Evolutionary conservation across 73 alveolate genomes (phyloP), one percentile per base, ranked within the genome.

Genomic region (Paramecium bursaria): DNA sequence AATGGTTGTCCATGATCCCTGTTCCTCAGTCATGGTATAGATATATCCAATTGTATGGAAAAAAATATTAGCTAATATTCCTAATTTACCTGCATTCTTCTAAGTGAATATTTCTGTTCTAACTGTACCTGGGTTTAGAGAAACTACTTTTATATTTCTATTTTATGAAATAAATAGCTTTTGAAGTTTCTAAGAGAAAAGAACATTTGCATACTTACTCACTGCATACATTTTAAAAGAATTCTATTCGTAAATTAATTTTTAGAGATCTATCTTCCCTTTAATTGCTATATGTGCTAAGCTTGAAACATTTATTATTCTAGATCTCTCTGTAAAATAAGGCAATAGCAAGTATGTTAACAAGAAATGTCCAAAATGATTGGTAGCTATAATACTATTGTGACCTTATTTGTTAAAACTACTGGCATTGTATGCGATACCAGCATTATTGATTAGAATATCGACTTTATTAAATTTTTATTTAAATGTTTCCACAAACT

Each of bases 341-440:
- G 51, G 74, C 27, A 54, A 14, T 21, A 79, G 31, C 13, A 54
- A 42, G 29, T 29, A 46, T 7, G 89, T 79, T 0, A 79, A 46
- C 0, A 79, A 39, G 39, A 79, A 79, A 54, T 79, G 89, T 9
- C 89, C 89, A 19, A 79, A 79, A 23, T 79, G 77, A 42, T 79
- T 79, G 9, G 89, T 79, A 5, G 85, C 85, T 53, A 79, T 49
- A 31, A 53, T 54, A 10, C 61, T 19, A 53, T 79, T 82, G 23
- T 53, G 76, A 33, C 73, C 73, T 22, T 79, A 39, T 22, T 79
- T 79, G n/a, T 47, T 79, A 33, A 53, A 79, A 2, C 25, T 50
- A 4, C 14, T 52, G 30, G 48, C 17, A 29, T 74, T 50, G 19
- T 33, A 25, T 19, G 75, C 85, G 15, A 79, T 79, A 10, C 89